Conservation (phyloP, 1,284 basidiomycete genomes). For the Vanrija sp. region DNA sequence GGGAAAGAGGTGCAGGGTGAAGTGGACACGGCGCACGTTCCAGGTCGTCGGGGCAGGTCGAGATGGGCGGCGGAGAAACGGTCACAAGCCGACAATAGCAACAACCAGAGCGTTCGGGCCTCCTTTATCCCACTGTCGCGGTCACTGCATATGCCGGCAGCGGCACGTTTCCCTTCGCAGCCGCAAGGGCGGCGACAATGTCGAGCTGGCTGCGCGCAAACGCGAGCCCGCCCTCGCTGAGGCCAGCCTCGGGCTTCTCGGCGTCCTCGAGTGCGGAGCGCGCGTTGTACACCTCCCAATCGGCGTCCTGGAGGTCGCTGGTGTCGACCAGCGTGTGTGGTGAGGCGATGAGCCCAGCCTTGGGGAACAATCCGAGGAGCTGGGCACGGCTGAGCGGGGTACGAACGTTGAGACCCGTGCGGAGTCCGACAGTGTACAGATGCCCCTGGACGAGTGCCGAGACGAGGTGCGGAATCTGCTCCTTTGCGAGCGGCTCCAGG, state of each 20-base stretch:
- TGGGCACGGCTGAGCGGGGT: background rate
- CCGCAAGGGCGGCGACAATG: background rate
- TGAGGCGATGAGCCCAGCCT: background rate
- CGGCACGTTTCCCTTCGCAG: background rate
- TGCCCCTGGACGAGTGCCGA: background rate
- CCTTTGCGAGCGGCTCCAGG: background rate
- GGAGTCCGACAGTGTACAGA: background rate
- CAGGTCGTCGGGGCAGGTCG: no score
- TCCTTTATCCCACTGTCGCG: no score
- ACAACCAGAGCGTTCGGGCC: no score
- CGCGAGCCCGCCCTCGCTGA: background rate
- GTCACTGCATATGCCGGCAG: background rate
- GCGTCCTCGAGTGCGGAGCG: background rate
- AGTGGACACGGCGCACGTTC: no score
- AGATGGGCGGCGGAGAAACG: no score
- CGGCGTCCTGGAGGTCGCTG: slow-evolving; percentile 1
- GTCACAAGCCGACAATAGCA: no score
- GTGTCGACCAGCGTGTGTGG: background rate
- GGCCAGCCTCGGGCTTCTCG: background rate
- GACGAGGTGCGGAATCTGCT: slow-evolving; percentile 4
- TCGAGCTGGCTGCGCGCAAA: background rate
- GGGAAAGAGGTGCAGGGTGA: no score
- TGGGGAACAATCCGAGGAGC: background rate
- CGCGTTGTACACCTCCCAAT: slow-evolving; percentile 1
- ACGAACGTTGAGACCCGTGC: background rate